A percentile compares a stretch with the other conserved stretches of the same genome.
Conservation (phyloP, 2,329 filamentous ascomycete species). For the Mycogone perniciosa region DNA sequence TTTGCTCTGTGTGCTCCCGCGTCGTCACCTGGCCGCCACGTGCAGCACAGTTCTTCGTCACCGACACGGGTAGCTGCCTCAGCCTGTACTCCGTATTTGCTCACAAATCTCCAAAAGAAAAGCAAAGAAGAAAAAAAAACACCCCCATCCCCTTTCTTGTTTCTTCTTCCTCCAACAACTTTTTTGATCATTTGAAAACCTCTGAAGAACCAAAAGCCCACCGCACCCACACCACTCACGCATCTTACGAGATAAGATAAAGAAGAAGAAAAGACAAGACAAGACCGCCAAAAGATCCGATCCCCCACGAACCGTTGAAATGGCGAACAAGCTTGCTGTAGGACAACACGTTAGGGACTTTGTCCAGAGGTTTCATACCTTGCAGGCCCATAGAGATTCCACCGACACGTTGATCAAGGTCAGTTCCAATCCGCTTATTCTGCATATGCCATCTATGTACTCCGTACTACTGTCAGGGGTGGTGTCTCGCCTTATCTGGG, state of each 20-base stretch:
- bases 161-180: not conserved
- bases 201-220: too few relatives aligned
- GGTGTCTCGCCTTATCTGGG: too few relatives aligned
- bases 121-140: not conserved
- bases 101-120: too few relatives aligned
- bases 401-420: constrained; percentile 44
- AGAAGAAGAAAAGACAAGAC: not conserved
- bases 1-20: too few relatives aligned
- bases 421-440: constrained; percentile 13
- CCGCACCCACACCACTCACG: too few relatives aligned
- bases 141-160: not conserved
- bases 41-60: too few relatives aligned
- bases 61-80: too few relatives aligned
- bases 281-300: not conserved
- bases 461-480: not conserved
- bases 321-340: constrained; percentile 18
- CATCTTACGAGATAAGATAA: not conserved
- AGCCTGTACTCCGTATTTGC: too few relatives aligned
- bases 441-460: not conserved
- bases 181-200: too few relatives aligned
- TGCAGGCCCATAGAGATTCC: constrained; percentile 36
- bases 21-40: too few relatives aligned
- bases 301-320: not conserved
- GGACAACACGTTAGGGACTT: constrained; percentile 36
- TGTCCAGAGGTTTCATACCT: constrained; percentile 38